Percentiles rank a stretch among this genome's conserved stretches.
Evolutionary conservation across 2,329 filamentous ascomycete species (phyloP).

Genomic region (Ceratocystis cubensis): DNA sequence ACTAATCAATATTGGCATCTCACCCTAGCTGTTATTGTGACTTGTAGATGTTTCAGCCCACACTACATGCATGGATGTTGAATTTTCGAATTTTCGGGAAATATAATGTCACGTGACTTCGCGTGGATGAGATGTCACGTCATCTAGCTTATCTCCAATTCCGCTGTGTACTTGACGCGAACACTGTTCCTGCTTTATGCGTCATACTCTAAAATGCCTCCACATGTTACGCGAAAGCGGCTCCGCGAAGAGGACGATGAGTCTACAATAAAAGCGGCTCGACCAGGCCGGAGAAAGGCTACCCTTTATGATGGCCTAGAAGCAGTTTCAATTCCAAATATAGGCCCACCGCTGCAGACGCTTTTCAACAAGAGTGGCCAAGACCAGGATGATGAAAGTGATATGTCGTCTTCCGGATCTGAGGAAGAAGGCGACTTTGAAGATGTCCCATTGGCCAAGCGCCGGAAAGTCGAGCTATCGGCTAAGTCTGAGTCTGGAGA

Average conservation of each 20-base stretch:
- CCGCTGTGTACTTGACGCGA: background rate
- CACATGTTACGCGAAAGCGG: conserved; percentile 55
- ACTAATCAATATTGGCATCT: background rate
- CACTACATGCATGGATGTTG: background rate
- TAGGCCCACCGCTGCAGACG: conserved; percentile 33
- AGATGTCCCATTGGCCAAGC: conserved; percentile 33
- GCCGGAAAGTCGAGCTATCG: conserved; percentile 17
- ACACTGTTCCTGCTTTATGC: no score
- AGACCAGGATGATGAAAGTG: background rate
- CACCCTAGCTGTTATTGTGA: background rate
- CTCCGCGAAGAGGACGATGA: conserved; percentile 31
- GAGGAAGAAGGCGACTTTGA: conserved; percentile 35
- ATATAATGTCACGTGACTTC: conserved; percentile 14
- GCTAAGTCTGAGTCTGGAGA: background rate
- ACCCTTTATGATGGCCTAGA: conserved; percentile 52
- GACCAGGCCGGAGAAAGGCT: conserved; percentile 35
- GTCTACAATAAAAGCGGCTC: background rate
- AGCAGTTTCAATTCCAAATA: conserved; percentile 29
- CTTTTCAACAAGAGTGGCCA: conserved; percentile 25
- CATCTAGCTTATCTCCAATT: background rate
- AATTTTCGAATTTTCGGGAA: background rate
- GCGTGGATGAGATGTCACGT: conserved; percentile 10
- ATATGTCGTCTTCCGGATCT: conserved; percentile 33
- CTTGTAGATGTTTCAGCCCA: background rate
- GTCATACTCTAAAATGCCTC: conserved; percentile 44